Base-by-base conservation (phyloP, 2,329 filamentous ascomycete species). In the Monilinia laxa region DNA sequence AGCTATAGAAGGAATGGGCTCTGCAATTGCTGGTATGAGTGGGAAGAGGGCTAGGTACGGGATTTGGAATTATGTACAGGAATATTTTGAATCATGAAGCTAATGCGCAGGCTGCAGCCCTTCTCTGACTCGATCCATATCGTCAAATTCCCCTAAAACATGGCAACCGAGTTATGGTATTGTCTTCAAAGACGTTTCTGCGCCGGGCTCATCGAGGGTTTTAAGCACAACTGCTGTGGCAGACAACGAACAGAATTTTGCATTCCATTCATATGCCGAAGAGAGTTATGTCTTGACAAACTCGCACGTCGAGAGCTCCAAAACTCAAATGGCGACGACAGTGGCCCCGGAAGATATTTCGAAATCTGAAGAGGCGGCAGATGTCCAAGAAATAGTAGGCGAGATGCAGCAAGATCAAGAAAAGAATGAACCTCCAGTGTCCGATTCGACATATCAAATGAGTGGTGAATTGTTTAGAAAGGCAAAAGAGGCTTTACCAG, bases 371-470 rank as follows among this genome's bases (percentile, higher is more conserved):
- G 55, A 23, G 25, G 14, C n/a, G 49, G 35, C 25, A 52, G 45
- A 42, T 47, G 11, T n/a, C 23, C 28, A 18, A 67, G 42, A 31
- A 49, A 31, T 47, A 58, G 23, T 38, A 18, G 59, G 60, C 10
- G 51, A 66, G 35, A 23, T 60, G 7, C 47, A 54, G n/a, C 64
- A 73, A 51, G 69, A 74, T 60, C 66, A 71, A 65, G 58, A 66
- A 67, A 68, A 75, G 4, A 68, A 75, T 9, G 67, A 74, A 6
- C 77, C 78, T 9, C 80, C 81, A 0, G 71, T 75, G 45, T 78
- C 80, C 4, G 73, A 75, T 0, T 74, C 82, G 7, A 74, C 79
- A 0, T 86, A 79, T 74, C 81, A 82, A 67, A 82, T 87, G 55
- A 76, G 79, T 1, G 74, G 79, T 40, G 76, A 81, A 3, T 67